Conservation (phyloP, 2,329 filamentous ascomycete genomes). For the Parastagonospora avenae region DNA sequence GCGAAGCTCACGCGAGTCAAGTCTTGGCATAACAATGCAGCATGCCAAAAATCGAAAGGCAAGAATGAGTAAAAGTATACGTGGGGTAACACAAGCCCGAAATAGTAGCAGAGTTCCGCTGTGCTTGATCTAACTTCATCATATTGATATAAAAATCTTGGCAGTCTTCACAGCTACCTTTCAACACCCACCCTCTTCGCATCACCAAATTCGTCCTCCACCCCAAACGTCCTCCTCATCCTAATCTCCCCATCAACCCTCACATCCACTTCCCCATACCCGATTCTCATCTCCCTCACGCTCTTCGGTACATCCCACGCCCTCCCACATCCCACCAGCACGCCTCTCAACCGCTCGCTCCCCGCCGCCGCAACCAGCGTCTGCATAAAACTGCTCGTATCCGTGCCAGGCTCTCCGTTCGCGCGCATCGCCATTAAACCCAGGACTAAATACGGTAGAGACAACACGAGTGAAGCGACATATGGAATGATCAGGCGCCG, state of each 20-base stretch:
- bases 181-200: too few species aligned
- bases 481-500: conserved; percentile 3
- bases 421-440: not conserved
- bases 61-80: too few species aligned
- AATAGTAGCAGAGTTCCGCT: too few species aligned
- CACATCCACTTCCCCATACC: not conserved
- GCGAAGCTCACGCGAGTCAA: too few species aligned
- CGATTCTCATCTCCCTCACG: not conserved
- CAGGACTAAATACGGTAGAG: not conserved
- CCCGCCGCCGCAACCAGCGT: not conserved
- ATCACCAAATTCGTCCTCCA: not conserved
- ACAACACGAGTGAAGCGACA: not conserved
- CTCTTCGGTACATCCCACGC: not conserved
- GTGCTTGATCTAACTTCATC: too few species aligned
- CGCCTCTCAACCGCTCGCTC: not conserved
- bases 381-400: not conserved
- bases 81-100: too few species aligned
- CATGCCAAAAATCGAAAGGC: too few species aligned
- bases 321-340: not conserved
- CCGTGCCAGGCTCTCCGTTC: not conserved
- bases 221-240: not conserved
- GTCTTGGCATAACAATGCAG: too few species aligned
- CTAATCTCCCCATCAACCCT: not conserved
- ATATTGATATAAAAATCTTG: too few species aligned
- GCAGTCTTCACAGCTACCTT: too few species aligned